Conservation (phyloP, 768 basidiomycete species). For the Boletus rubescentipes region DNA sequence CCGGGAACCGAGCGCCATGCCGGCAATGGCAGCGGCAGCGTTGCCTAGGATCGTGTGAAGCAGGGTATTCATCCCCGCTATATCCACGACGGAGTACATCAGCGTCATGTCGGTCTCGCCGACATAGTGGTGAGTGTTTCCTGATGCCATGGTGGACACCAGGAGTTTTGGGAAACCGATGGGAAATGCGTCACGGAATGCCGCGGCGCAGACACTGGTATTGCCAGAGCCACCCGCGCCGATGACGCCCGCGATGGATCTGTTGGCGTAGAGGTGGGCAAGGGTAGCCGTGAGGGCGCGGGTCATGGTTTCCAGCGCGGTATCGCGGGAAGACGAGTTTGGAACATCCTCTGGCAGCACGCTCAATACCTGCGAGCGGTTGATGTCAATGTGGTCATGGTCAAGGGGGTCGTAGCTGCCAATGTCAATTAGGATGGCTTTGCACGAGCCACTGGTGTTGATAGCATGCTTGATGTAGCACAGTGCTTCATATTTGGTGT, state of each 20-base stretch:
- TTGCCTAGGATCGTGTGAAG: constrained; percentile 24
- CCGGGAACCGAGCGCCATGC: constrained; percentile 21
- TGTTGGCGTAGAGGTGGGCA: constrained; percentile 6
- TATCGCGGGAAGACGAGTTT: constrained; percentile 8
- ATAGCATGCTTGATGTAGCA: constrained; percentile 21
- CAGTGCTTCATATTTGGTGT: constrained; percentile 27
- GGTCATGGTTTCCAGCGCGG: constrained; percentile 18
- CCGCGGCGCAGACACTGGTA: constrained; percentile 22
- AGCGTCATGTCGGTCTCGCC: constrained; percentile 33
- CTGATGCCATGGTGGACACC: constrained; percentile 34
- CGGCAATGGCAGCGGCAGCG: constrained; percentile 27
- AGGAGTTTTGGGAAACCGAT: constrained; percentile 32
- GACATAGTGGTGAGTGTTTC: constrained; percentile 26
- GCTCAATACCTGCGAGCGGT: constrained; percentile 20
- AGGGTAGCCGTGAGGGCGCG: constrained; percentile 19
- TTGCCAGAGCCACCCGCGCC: constrained; percentile 27
- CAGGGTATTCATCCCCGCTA: constrained; percentile 29
- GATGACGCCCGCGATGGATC: constrained; percentile 22
- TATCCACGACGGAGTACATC: constrained; percentile 33
- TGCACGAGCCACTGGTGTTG: constrained; percentile 10
- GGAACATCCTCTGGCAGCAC: neutral
- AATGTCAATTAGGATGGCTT: constrained; percentile 29
- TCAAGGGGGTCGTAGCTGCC: constrained; percentile 18
- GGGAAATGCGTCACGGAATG: constrained; percentile 22
- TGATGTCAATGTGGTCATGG: constrained; percentile 20